phyloP scores from a whole-genome alignment of 257 asterid genomes.

The Nicotiana tomentosiformis region DNA sequence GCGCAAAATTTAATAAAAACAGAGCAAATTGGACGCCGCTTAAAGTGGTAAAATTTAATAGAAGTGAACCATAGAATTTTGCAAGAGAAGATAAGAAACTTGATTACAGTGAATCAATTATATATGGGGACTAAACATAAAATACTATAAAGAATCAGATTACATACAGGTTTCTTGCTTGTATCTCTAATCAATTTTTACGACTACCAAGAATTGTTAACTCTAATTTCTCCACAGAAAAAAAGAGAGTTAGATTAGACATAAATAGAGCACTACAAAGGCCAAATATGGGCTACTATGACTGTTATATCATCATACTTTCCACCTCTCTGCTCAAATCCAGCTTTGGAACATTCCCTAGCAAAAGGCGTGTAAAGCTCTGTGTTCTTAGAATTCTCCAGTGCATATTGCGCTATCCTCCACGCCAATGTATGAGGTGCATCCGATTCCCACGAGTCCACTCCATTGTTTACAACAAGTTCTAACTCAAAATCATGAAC shows the following conservation, averaged over 20 bases:
- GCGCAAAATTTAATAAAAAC: too few species aligned
- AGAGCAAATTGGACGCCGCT: too few species aligned
- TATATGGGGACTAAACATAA: too few species aligned
- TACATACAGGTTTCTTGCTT: too few species aligned
- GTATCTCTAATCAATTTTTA: too few species aligned
- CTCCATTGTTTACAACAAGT: neutral
- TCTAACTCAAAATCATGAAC: conserved; percentile 21
- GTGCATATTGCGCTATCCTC: conserved; percentile 6
- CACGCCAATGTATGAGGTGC: conserved; percentile 6
- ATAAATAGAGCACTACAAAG: conserved; percentile 17
- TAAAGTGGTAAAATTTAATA: too few species aligned
- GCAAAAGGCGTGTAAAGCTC: conserved; percentile 17
- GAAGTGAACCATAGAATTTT: too few species aligned
- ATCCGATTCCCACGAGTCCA: neutral
- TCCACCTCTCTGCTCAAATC: conserved; percentile 25
- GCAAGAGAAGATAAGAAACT: too few species aligned
- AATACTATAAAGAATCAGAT: too few species aligned
- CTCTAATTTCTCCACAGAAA: neutral
- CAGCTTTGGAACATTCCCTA: conserved; percentile 21
- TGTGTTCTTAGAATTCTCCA: neutral
- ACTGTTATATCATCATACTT: conserved; percentile 47
- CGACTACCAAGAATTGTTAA: neutral
- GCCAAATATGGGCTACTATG: conserved; percentile 19
- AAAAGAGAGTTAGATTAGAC: neutral
- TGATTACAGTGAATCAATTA: too few species aligned